These are phyloP conservation scores for Castanea crenata DNA, from an alignment of 306 rosid species.

Conservation along the genomic window DNA sequence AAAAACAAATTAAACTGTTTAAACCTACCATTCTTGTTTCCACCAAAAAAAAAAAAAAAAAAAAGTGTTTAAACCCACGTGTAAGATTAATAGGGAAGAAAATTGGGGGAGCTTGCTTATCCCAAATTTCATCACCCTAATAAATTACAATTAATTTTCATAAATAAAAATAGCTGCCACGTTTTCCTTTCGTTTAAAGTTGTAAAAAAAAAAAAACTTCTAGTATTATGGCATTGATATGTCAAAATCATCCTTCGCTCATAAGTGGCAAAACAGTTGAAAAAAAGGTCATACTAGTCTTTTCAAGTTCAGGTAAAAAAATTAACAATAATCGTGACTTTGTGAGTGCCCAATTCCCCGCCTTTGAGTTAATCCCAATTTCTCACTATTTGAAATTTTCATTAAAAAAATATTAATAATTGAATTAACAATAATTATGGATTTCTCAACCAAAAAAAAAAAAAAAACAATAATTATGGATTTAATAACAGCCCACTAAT, in stretches of 20 bases:
- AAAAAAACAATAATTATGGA: constrained; percentile 7
- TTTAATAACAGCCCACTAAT: constrained; percentile 53
- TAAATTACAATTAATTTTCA: constrained; percentile 23
- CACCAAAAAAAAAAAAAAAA: no score
- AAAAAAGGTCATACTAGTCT: neutral
- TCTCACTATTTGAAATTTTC: no score
- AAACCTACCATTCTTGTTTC: no score
- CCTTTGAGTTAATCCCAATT: no score
- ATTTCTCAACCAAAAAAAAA: neutral
- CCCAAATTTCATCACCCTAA: constrained; percentile 31
- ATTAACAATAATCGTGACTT: no score
- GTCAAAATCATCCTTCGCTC: constrained; percentile 5
- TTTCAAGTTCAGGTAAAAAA: neutral
- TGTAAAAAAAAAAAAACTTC: no score
- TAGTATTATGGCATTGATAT: neutral
- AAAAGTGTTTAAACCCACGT: neutral
- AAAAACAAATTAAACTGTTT: no score
- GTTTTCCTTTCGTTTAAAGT: no score
- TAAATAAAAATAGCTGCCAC: neutral
- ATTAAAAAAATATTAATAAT: neutral
- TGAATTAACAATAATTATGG: constrained; percentile 7
- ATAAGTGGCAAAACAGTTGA: no score
- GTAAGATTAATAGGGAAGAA: neutral
- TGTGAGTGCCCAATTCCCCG: no score
- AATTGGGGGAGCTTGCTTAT: neutral